Conservation (phyloP, 805 yeast genomes). For the Blastobotrys parvus region DNA sequence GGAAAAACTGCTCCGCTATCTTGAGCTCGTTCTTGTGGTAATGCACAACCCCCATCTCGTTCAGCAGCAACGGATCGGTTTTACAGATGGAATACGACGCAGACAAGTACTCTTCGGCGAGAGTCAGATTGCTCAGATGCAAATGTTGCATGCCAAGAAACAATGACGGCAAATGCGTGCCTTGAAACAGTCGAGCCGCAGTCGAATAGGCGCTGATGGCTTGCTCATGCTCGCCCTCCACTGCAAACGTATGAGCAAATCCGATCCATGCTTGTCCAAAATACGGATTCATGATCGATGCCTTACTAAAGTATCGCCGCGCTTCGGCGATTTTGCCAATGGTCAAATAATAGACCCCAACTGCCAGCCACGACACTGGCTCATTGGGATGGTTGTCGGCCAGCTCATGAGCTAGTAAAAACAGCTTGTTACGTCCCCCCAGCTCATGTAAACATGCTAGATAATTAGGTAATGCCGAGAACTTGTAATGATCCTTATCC, state of each 20-base stretch:
- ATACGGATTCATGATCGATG: conserved; percentile 79
- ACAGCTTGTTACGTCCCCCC: conserved; percentile 73
- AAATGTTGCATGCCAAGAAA: conserved; percentile 95
- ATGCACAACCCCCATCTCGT: conserved; percentile 88
- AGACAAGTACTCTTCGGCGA: conserved; percentile 79
- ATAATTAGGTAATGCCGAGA: conserved; percentile 66
- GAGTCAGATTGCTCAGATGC: conserved; percentile 70
- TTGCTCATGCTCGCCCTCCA: conserved; percentile 98
- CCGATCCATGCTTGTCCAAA: conserved; percentile 98
- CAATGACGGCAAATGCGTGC: conserved; percentile 76
- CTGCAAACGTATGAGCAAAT: conserved; percentile 95
- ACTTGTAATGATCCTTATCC: conserved; percentile 55
- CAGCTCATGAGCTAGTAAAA: conserved; percentile 70
- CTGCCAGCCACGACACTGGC: conserved; percentile 85
- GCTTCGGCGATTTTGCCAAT: conserved; percentile 72
- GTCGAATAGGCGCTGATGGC: conserved; percentile 96
- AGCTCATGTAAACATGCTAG: conserved; percentile 78
- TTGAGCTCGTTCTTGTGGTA: conserved; percentile 64
- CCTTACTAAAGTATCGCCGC: conserved; percentile 77
- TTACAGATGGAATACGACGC: conserved; percentile 73
- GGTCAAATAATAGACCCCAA: conserved; percentile 81
- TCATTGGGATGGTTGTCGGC: conserved; percentile 78
- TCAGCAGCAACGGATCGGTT: conserved; percentile 76
- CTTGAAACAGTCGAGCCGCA: conserved; percentile 74
- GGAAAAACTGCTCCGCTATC: conserved; percentile 63